Conservation (phyloP, 2,329 filamentous ascomycete genomes). For the Hymenoscyphus infarciens region DNA sequence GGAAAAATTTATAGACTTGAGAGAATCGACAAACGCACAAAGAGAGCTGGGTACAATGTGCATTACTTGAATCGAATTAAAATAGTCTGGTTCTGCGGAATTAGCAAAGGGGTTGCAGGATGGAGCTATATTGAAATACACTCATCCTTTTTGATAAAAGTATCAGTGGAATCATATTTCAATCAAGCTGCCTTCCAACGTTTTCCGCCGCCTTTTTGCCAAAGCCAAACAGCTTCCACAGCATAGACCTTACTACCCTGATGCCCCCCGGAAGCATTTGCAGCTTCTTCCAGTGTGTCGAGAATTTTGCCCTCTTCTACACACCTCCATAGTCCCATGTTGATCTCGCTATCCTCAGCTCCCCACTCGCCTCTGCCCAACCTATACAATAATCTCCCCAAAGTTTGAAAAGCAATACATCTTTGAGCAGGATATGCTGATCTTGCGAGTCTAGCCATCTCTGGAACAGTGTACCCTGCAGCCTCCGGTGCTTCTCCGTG, state of each 20-base stretch:
- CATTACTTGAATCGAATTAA: not conserved
- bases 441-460: conserved; percentile 75
- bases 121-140: not conserved
- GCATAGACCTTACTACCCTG: conserved; percentile 80
- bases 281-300: conserved; percentile 73
- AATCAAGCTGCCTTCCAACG: conserved; percentile 30
- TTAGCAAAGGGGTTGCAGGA: not conserved
- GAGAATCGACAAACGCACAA: not conserved
- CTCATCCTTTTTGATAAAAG: not conserved
- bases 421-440: conserved; percentile 82
- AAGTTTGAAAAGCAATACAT: conserved; percentile 86
- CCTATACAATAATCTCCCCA: conserved; percentile 80
- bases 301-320: conserved; percentile 74
- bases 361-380: conserved; percentile 72
- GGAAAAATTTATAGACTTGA: not conserved
- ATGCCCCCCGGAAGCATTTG: conserved; percentile 64
- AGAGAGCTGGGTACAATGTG: not conserved
- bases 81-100: not conserved
- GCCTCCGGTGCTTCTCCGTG: conserved; percentile 90
- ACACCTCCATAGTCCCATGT: conserved; percentile 78
- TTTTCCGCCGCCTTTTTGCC: conserved; percentile 44
- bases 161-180: conserved; percentile 5
- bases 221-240: conserved; percentile 81
- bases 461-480: conserved; percentile 88
- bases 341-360: conserved; percentile 62